Evolutionary conservation across 306 rosid genomes (phyloP), one percentile per base, ranked within the genome.

Genomic region (Purshia tridentata): DNA sequence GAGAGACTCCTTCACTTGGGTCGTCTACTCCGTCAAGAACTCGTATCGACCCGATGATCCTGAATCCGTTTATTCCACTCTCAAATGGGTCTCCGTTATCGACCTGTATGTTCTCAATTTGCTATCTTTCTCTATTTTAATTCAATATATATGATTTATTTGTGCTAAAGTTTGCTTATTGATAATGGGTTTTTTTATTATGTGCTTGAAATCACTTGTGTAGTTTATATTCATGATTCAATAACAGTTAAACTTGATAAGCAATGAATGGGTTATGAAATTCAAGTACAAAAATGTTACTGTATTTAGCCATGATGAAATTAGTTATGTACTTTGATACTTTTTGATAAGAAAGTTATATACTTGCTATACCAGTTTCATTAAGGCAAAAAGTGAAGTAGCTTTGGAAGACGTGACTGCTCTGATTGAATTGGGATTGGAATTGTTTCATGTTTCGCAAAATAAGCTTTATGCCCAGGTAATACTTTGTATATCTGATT

Each of bases 381-480:
- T 90, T 60, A 94, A 88, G 91, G 99, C 99, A 1, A 94, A 91
- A 81, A 94, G 99, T 78, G 97, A 91, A 11, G 85, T 94, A 58
- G 81, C 93, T 72, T 76, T 87, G 90, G 95, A 94, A 73, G 99
- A 94, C 80, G 87, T 90, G 22, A 73, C 44, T 16, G 74, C 87
- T 46, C 85, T 89, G 74, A 75, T 87, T 55, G 86, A 85, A 81
- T 70, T 80, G 76, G 99, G 97, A 45, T 81, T 94, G 57, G 93
- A 91, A 72, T 55, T 94, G 75, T 94, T 91, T 83, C 81, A 72
- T 72, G 78, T 81, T 45, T 84, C 99, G 18, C 88, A 85, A 20
- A 75, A 83, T 77, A 94, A 94, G 87, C 98, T 91, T 81, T 94
- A 94, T 70, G 88, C 89, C 5, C 99, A 94, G 99, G 99, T 94